phyloP scores from a whole-genome alignment of 2,329 filamentous ascomycete genomes.

The Diaporthe ilicicola region DNA sequence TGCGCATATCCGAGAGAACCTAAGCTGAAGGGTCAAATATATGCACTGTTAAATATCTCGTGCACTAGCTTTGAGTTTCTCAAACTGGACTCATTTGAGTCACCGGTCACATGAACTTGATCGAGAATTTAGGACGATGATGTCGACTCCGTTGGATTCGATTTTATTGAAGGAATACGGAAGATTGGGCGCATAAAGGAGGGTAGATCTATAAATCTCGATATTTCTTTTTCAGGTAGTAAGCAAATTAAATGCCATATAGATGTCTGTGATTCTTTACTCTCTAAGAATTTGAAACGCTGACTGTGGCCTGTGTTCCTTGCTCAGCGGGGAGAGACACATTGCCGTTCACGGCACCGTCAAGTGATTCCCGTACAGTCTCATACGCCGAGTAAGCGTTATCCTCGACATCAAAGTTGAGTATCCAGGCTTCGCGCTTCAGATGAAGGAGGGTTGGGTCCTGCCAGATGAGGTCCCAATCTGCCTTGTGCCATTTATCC shows the following conservation, averaged over 20 bases:
- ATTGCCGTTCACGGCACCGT: background rate
- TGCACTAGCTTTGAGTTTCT: too few relatives aligned
- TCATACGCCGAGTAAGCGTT: constrained; percentile 47
- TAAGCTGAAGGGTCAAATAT: background rate
- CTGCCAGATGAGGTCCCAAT: constrained; percentile 55
- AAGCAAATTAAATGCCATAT: background rate
- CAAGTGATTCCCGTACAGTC: background rate
- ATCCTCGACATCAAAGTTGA: constrained; percentile 57
- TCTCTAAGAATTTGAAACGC: too few relatives aligned
- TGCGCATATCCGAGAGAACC: background rate
- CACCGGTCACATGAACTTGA: too few relatives aligned
- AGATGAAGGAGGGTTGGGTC: constrained; percentile 54
- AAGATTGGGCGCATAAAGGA: too few relatives aligned
- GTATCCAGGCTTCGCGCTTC: constrained; percentile 56
- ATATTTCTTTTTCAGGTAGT: background rate
- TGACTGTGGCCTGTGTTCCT: background rate
- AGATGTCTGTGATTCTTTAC: too few relatives aligned
- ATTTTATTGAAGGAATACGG: background rate
- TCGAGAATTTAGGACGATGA: too few relatives aligned
- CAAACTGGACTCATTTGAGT: too few relatives aligned
- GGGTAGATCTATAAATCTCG: background rate
- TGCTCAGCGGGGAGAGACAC: background rate
- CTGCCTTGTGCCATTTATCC: constrained; percentile 61
- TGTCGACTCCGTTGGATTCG: background rate
- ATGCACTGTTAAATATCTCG: background rate